These are phyloP conservation scores for Penicillium polonicum DNA, from an alignment of 2,329 filamentous ascomycete genomes.

Conservation along the genomic window DNA sequence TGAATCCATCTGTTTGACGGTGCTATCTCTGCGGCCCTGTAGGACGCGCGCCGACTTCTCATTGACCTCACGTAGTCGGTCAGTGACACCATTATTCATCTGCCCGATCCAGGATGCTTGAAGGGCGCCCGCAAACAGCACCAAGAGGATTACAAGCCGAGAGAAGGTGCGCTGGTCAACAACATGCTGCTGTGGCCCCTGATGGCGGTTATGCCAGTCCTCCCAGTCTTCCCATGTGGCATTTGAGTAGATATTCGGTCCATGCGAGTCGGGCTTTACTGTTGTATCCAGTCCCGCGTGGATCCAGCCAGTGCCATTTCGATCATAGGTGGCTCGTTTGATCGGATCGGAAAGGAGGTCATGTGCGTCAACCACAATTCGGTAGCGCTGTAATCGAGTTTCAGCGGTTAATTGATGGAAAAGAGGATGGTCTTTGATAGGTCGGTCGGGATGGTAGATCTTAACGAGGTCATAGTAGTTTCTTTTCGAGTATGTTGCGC, in stretches of 20 bases:
- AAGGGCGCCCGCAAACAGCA: constrained; percentile 67
- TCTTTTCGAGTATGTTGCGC: constrained; percentile 73
- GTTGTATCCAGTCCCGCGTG: constrained; percentile 61
- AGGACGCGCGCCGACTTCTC: constrained; percentile 60
- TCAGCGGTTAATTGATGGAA: constrained; percentile 55
- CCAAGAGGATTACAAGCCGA: constrained; percentile 66
- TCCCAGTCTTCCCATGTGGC: constrained; percentile 99
- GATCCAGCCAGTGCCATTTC: constrained; percentile 77
- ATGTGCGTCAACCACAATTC: constrained; percentile 82
- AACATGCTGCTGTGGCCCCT: constrained; percentile 47
- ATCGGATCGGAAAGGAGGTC: constrained; percentile 78
- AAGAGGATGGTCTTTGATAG: constrained; percentile 44
- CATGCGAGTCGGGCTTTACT: constrained; percentile 68
- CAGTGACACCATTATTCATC: constrained; percentile 62
- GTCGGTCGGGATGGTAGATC: constrained; percentile 86
- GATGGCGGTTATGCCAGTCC: constrained; percentile 64
- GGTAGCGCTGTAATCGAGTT: constrained; percentile 80
- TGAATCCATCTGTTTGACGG: constrained; percentile 47
- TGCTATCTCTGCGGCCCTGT: constrained; percentile 55
- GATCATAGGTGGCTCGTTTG: constrained; percentile 79
- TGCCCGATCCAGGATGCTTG: constrained; percentile 70
- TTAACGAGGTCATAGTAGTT: constrained; percentile 91
- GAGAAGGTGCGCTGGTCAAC: constrained; percentile 80
- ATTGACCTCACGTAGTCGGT: constrained; percentile 64
- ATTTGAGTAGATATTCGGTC: constrained; percentile 60